Evolutionary conservation across 257 asterid species (phyloP), one percentile per base, ranked within the genome.

Genomic region (Anisodus tanguticus): DNA sequence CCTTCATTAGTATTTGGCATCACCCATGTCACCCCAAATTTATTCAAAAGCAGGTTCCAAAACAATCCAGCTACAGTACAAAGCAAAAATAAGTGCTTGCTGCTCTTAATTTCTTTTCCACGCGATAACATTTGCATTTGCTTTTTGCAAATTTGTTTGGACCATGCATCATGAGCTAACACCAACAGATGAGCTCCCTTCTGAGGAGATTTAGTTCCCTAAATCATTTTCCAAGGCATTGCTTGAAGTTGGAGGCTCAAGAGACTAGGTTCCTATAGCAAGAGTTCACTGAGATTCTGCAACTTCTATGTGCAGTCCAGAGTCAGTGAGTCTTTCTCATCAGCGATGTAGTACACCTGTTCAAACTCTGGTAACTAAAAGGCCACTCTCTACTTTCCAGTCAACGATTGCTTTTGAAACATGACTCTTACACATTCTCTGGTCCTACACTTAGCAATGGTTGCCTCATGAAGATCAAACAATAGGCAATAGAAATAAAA

Each of bases 201-300:
- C 43, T 76, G 58, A 3, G 63, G 8, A 76, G 63, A 31, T 22
- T 76, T 76, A 51, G 81, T 51, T 76, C 63, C 81, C 77, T 51
- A 51, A 22, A 76, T 51, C 45, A 51, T 22, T 76, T 76, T 76
- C 60, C 81, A 49, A 76, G 63, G 39, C 81, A 76, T 22, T 76
- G 62, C 63, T 49, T 22, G 81, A 51, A 51, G 63, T 51, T 11
- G 63, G 39, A 51, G 47, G 63, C 81, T 76, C 60, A 45, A 26
- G 63, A 26, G 11, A 41, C 16, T 17, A 70, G 37, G 79, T 70
- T 70, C 79, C 79, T 41, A 43, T 17, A 43, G 57, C 79, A 70
- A 31, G 55, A 17, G 16, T 70, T 43, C 55, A 17, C 79, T 41
- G 4, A 69, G 78, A 41, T 39, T 69, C 54, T 69, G 78, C 54